Evolutionary conservation across 257 asterid species (phyloP), one percentile per base, ranked within the genome.

Genomic region (Parsonsia alboflavescens): DNA sequence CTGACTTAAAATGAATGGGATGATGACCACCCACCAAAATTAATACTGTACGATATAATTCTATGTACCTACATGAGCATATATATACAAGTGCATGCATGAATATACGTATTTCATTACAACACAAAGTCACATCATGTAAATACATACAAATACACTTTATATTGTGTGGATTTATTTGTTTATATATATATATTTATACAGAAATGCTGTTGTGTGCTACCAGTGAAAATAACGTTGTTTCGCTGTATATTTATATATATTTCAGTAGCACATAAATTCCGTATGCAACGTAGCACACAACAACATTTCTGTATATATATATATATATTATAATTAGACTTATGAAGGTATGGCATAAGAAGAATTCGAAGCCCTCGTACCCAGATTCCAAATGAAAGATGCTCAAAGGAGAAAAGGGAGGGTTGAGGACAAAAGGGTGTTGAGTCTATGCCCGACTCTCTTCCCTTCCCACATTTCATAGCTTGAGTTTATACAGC

Each of bases 371-470:
- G 19, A 63, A 54, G 30, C 53, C 24, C 26, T 10, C 62, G n/a
- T n/a, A n/a, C 50, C 56, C 56, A 16, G 6, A 15, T 63, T 16
- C 45, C 46, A 15, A 63, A 63, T 15, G 68, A 67, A 75, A 42
- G 42, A 72, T 68, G 41, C 46, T 76, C 36, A 54, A 30, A 6
- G 16, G 50, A 42, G 54, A 70, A 48, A 62, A 17, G 21, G 63
- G n/a, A n/a, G n/a, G n/a, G 45, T 11, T 28, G 12, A 48, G 63
- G 48, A 30, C 39, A 48, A 42, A 63, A 24, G 50, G 48, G 74
- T 30, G 2, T 58, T 30, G 80, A 33, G 73, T 52, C n/a, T 65
- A 70, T 63, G 74, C 70, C 33, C 13, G 28, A 56, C 62, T 19
- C 4, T 44, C 3, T 33, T 33, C 39, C 39, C 3, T 33, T 3